Base-by-base conservation (phyloP, 441 rosid species). In the Euphorbia schlechtendalii region DNA sequence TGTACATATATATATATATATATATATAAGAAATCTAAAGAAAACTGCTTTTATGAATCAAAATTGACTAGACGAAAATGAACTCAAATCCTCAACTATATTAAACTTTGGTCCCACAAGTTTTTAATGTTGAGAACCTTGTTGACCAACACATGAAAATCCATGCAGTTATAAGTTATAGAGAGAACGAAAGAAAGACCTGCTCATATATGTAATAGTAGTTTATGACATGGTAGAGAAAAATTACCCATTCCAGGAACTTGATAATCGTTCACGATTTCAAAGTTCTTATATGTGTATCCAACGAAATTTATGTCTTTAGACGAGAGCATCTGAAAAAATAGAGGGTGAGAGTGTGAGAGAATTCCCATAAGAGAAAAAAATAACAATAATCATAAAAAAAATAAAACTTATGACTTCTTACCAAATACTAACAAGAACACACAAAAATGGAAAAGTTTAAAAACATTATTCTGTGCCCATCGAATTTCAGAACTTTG, bases 281-380 rank as follows among this genome's bases (percentile, higher is more conserved):
- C 98, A 54, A 89, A 84, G 84, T 92, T 92, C 82, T 92, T 91
- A 77, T 91, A 91, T 1, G 98, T 91, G 71, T 92, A 92, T 67
- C 97, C 96, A 72, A 92, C 92, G 77, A 92, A 92, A 78, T 92
- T 87, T 24, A 92, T 67, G 75, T 92, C 98, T 76, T 92, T 92
- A 51, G 98, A 92, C 30, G 98, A 80, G 45, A 91, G 95, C 98
- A 91, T 91, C 96, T 91, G 88, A 72, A 74, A 7, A 55, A 63
- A 21, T 65, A 55, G 13, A 36, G 13, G 32, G 20, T 49, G 43
- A 25, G 56, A 36, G 52, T 5, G 59, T 41, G 15, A 69, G 64
- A 30, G 49, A 45, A 45, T 45, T 45, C 3, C 49, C 49, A 45
- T 12, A 13, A 45, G n/a, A 64, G 36, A 14, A 13, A 2, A 34